Base-by-base conservation (phyloP, 1,139 yeast species). In the Pichia sp. region DNA sequence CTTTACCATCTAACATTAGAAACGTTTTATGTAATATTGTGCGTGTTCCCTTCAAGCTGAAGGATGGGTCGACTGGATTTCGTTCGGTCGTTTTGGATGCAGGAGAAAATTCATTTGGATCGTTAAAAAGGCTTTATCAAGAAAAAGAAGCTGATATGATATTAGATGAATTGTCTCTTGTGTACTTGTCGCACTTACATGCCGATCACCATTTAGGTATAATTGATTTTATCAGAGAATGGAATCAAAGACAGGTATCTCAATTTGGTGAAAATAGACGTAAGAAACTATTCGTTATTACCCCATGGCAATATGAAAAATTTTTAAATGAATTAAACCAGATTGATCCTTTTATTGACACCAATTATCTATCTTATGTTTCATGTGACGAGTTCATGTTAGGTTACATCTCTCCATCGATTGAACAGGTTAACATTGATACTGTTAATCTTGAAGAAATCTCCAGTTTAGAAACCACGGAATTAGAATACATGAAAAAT, bases 161-260 rank as follows among this genome's bases (percentile, higher is more conserved):
- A 27, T 61, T 82, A 38, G 55, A 65, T 38, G 94, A 88, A 55
- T 64, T 90, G 48, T 67, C 73, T 29, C 52, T 86, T 50, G 68
- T 92, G 27, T 85, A 78, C 56, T 68, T 94, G 46, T 85, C 95
- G 54, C 99, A 94, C 67, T 68, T 92, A 54, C 99, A 94, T 65
- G 98, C 98, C 0, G 99, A 94, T 60, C 99, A 94, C 61, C 97
- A 92, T 61, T 66, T 92, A 40, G 99, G 99, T 1, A 71, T 85
- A 4, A 65, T 84, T 6, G 74, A 90, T 3, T 64, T 92, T 9
- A 70, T 92, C 33, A 71, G 72, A 37, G 77, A 77, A 53, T 87
- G 97, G 96, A 70, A 75, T 48, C 63, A 68, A 29, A 58, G 54
- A 9, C 61, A 62, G 29, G 5, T 37, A 6, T 9, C 2, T 1